Base-by-base conservation (phyloP, 2,329 filamentous ascomycete genomes). In the Sclerotinia borealis region DNA sequence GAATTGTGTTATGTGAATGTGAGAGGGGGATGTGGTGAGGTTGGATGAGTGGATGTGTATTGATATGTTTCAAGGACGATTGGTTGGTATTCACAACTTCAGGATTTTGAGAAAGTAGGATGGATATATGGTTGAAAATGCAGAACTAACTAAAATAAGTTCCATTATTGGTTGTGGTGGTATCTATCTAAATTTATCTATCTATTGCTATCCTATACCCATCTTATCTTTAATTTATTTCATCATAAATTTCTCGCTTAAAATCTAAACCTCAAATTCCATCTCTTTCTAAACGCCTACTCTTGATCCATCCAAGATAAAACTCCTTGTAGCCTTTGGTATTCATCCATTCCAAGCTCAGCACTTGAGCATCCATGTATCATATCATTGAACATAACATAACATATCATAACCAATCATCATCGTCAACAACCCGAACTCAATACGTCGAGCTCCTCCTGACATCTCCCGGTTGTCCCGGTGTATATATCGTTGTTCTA, bases 1-100 rank as follows among this genome's bases (percentile, higher is more conserved):
- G n/a, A 72, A 69, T 65, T 65, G 69, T 36, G 45, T 66, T 8
- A 50, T 68, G 65, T 71, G 22, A 47, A n/a, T n/a, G n/a, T n/a
- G 54, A n/a, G 25, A 4, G 41, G 27, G n/a, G 9, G 29, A 31
- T 29, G 43, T 11, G 36, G 8, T 37, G 29, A 34, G 25, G 4
- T 47, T 47, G 19, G 15, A 52, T 22, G 47, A 48, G 41, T 10
- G 25, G 25, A 39, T 36, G 58, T 22, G 3, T 25, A 25, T 43
- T n/a, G 17, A 41, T 39, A 4, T 29, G 15, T 29, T 4, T 27
- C 7, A 4, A 9, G 25, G 25, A 8, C 10, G 36, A 3, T n/a
- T 17, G 29, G 5, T 15, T 43, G 13, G 49, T 10, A 3, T 34
- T 41, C 36, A 56, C 9, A 27, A n/a, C 19, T 22, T 56, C 36